Evolutionary conservation across 148 eudicot genomes (phyloP).

Genomic region (Tetragonia tetragonoides): DNA sequence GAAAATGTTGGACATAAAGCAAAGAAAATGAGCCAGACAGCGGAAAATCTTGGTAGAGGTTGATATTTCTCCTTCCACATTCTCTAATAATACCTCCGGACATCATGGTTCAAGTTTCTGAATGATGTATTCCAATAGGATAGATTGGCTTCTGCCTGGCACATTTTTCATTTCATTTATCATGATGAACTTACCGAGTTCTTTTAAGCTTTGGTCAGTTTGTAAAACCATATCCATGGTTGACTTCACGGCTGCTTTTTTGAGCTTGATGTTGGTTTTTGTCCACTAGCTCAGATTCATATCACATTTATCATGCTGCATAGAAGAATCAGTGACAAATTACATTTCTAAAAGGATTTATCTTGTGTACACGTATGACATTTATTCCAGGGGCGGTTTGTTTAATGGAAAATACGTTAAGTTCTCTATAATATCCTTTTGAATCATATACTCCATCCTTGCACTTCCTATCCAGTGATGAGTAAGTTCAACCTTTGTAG

Average conservation of each 20-base stretch:
- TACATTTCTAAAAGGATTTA: too few relatives aligned
- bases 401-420: background rate
- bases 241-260: background rate
- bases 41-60: conserved; percentile 42
- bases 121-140: background rate
- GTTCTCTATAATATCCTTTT: background rate
- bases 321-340: too few relatives aligned
- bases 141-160: background rate
- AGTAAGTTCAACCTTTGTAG: background rate
- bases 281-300: background rate
- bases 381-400: background rate
- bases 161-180: background rate
- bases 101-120: background rate
- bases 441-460: background rate
- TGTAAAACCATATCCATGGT: background rate
- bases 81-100: background rate
- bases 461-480: background rate
- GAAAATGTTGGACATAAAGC: conserved; percentile 39
- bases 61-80: conserved; percentile 1
- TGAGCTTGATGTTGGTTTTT: background rate
- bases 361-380: background rate
- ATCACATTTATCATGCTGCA: too few relatives aligned
- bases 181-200: background rate
- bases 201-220: background rate
- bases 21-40: conserved; percentile 21